Base-by-base conservation (phyloP, 2,329 filamentous ascomycete genomes). In the Xylariaceae sp. region DNA sequence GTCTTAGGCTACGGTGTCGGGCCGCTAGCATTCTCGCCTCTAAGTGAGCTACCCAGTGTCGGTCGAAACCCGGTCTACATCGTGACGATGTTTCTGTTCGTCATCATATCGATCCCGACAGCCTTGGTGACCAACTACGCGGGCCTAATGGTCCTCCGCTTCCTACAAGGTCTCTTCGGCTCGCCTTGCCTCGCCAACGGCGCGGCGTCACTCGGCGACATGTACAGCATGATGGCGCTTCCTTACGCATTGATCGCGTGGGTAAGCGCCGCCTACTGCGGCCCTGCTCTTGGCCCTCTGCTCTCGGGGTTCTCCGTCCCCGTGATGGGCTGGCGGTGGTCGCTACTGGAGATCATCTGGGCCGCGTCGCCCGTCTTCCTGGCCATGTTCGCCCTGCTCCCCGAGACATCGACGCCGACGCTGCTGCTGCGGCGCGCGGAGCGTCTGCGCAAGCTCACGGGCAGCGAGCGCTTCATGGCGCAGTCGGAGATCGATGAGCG, bases 21-120 rank as follows among this genome's bases (percentile, higher is more conserved):
- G 0, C 87, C 87, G 0, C 71, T 90, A 21, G 59, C 90, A 20
- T 89, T 84, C 72, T 85, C 84, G 0, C 88, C 88, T 0, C 71
- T 90, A 42, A 82, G 79, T 47, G 88, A 91, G 72, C 83, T 90
- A 20, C 86, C 88, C 0, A 68, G 79, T 44, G 81, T 90, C 48
- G 88, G 89, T 2, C 79, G 88, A 6, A 90, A 87, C 64, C 83
- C 84, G 0, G 81, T 88, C 5, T 91, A 91, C 70, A 81, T 89
- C 37, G 69, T 82, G 61, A 87, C 87, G 9, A 87, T 90, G 74
- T 81, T 82, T 55, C 74, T 90, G 23, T 91, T 90, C 68, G 83
- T 88, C 47, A 79, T 90, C 57, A 71, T 91, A 10, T 84, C 81
- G 5, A 79, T 90, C 16, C 87, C 87, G 0, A 83, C 86, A 0